Evolutionary conservation across 2,329 filamentous ascomycete genomes (phyloP).

Genomic region (Hypocrella siamensis): DNA sequence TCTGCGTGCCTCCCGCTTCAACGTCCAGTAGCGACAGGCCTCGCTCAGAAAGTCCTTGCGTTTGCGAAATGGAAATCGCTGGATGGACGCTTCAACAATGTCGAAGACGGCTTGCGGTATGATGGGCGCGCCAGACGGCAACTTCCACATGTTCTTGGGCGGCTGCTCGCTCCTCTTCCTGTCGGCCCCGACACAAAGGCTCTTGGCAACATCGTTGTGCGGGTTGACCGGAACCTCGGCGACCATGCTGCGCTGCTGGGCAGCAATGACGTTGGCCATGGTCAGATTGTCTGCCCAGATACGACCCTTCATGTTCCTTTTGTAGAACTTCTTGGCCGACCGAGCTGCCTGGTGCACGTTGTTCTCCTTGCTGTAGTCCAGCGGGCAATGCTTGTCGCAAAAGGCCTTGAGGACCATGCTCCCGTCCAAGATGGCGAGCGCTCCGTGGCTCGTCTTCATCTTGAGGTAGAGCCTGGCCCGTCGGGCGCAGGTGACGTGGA

Average conservation of each 20-base stretch:
- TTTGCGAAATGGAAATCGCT: slow-evolving; percentile 65
- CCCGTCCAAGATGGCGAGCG: slow-evolving; percentile 61
- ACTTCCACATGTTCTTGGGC: slow-evolving; percentile 51
- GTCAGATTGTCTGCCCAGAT: slow-evolving; percentile 87
- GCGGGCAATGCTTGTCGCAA: slow-evolving; percentile 86
- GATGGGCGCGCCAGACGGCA: slow-evolving; percentile 87
- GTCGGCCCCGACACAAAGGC: slow-evolving; percentile 58
- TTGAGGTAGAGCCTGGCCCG: slow-evolving; percentile 77
- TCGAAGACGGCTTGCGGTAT: slow-evolving; percentile 82
- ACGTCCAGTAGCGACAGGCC: slow-evolving; percentile 91
- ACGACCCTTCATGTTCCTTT: slow-evolving; percentile 71
- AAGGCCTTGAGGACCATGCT: slow-evolving; percentile 80
- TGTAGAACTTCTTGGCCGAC: slow-evolving; percentile 80
- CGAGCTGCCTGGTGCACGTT: slow-evolving; percentile 65
- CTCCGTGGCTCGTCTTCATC: slow-evolving; percentile 87
- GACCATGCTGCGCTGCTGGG: slow-evolving; percentile 46
- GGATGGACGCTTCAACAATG: slow-evolving; percentile 67
- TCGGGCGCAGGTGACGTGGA: slow-evolving; percentile 91
- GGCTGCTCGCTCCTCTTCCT: slow-evolving; percentile 51
- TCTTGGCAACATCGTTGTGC: slow-evolving; percentile 69
- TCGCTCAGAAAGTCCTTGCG: slow-evolving; percentile 87
- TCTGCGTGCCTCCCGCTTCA: slow-evolving; percentile 84
- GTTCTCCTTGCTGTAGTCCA: slow-evolving; percentile 77
- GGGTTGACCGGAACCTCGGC: slow-evolving; percentile 64
- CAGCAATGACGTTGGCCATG: slow-evolving; percentile 66